Base-by-base conservation (phyloP, 2,329 filamentous ascomycete genomes). In the Colletotrichum paranaense region DNA sequence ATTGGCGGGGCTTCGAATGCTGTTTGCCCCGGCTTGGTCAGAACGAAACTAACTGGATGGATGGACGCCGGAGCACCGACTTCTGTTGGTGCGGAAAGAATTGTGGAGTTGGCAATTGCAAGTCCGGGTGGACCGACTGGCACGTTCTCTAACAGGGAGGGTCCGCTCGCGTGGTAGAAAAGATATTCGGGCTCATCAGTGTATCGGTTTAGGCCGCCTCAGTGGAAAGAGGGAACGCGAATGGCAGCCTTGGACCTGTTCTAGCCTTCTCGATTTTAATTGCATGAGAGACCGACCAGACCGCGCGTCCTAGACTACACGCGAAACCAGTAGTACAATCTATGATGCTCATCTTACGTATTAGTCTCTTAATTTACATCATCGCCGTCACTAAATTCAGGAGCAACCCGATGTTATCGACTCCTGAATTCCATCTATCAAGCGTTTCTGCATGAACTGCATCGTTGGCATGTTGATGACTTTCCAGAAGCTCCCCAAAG, bases 1-100 rank as follows among this genome's bases (percentile, higher is more conserved):
- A 59, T 74, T 4, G 79, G 78, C 9, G 82, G 78, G 22, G 80
- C 79, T 67, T 80, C 82, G 55, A 85, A 84, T 63, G 70, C 76
- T 4, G 80, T 79, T 8, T 85, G 82, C 53, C 83, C 84, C 0
- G 84, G 83, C 0, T 74, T 80, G n/a, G 80, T 84, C 1, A 77
- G 75, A 28, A 82, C 82, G 5, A 76, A 76, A 3, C 32, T 84
- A 60, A 78, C 55, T n/a, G 67, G 53, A 1, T 79, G 67, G 35
- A 53, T n/a, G 3, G 72, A 73, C 24, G 68, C 62, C n/a, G 72
- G 64, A 9, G 66, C 70, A 1, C 72, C 75, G 4, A 49, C 79
- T 1, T 80, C 80, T 38, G 57, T 74, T n/a, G 82, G 80, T 0
- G 80, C 82, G 1, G 67, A 76, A 56, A 74, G 77, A 49, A 75